phyloP scores from a whole-genome alignment of 176 grass and related monocot genomes.

The barley (Hordeum vulgare) region DNA sequence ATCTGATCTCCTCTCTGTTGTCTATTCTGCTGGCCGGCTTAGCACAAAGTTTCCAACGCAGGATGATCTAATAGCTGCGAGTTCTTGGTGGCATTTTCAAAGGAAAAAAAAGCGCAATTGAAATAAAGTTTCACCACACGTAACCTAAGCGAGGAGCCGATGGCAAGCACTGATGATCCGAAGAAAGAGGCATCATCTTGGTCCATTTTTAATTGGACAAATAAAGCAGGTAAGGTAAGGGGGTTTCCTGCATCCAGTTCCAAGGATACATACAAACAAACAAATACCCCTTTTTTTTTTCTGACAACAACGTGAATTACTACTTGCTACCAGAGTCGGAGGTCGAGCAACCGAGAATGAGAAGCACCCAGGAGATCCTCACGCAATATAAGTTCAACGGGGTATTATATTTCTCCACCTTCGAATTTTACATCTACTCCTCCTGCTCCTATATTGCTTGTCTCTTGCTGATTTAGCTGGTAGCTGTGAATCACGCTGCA shows the following conservation, averaged over 20 bases:
- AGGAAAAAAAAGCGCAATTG: slow-evolving; percentile 2
- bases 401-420: slow-evolving; percentile 28
- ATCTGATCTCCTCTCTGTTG: neutral
- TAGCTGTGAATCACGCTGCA: neutral
- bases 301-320: neutral
- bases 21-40: neutral
- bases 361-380: slow-evolving; percentile 81
- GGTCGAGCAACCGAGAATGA: slow-evolving; percentile 43
- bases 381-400: slow-evolving; percentile 84
- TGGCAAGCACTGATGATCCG: slow-evolving; percentile 19
- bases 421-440: neutral
- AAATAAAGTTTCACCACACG: neutral
- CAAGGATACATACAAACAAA: neutral
- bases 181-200: slow-evolving; percentile 34
- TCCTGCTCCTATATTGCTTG: neutral
- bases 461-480: neutral
- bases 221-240: slow-evolving; percentile 39
- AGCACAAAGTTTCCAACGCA: slow-evolving; percentile 20
- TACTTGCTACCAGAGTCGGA: slow-evolving; percentile 22
- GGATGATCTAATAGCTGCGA: slow-evolving; percentile 27
- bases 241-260: neutral
- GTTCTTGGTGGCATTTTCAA: slow-evolving; percentile 33
- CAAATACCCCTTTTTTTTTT: neutral
- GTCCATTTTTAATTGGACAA: slow-evolving; percentile 24
- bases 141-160: slow-evolving; percentile 10